Percentiles rank a stretch among this genome's conserved stretches.
These are phyloP conservation scores for Chloropicon primus DNA, from an alignment of 139 green algal species.

Conservation along the genomic window DNA sequence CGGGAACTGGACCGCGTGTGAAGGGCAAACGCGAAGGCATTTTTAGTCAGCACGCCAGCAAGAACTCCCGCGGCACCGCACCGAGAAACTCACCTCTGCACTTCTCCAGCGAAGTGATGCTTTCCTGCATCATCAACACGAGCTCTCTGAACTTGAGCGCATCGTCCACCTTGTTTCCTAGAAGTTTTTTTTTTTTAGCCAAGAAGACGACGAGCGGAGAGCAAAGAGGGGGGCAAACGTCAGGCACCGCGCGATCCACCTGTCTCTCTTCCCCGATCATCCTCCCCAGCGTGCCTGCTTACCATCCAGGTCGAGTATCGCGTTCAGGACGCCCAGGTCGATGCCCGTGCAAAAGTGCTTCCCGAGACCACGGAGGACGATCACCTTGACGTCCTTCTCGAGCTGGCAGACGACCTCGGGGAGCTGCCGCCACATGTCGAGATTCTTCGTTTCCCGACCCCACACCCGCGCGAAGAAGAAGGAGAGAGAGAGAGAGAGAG, in stretches of 20 bases:
- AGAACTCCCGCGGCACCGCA: not conserved
- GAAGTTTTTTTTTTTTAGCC: too few relatives aligned
- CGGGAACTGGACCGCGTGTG: not conserved
- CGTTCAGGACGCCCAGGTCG: not conserved
- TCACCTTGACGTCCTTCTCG: not conserved
- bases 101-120: not conserved
- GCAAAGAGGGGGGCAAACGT: not conserved
- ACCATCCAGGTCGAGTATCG: not conserved
- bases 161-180: not conserved
- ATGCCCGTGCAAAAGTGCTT: not conserved
- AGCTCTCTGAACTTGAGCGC: not conserved
- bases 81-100: not conserved
- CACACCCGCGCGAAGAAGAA: not conserved
- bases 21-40: not conserved
- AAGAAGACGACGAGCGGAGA: not conserved
- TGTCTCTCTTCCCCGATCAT: too few relatives aligned
- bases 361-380: not conserved
- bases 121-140: not conserved
- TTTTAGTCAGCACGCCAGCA: too few relatives aligned
- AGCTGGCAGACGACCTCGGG: not conserved
- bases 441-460: not conserved
- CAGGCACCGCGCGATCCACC: too few relatives aligned
- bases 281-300: not conserved
- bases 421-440: not conserved
- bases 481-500: too few relatives aligned